Evolutionary conservation across 2,329 filamentous ascomycete genomes (phyloP).

Genomic region (Sporothrix brunneoviolacea): DNA sequence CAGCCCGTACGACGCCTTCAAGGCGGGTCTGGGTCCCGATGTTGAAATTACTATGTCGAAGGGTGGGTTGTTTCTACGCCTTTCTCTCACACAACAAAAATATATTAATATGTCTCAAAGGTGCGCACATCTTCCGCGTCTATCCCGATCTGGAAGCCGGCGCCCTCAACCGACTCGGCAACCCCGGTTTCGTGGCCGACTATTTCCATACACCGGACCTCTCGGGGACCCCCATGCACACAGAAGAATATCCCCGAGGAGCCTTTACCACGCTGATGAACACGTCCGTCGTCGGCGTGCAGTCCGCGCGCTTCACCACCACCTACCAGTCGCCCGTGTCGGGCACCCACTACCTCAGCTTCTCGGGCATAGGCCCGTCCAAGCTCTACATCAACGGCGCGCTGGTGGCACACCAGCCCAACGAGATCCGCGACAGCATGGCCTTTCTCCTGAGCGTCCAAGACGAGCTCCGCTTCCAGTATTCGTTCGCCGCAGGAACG

Average conservation of each 20-base stretch:
- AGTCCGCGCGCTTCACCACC: constrained; percentile 55
- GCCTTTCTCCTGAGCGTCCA: constrained; percentile 55
- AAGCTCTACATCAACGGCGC: constrained; percentile 57
- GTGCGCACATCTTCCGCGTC: constrained; percentile 50
- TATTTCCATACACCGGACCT: background rate
- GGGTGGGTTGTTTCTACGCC: too few species aligned
- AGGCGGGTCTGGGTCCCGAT: constrained; percentile 35
- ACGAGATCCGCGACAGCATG: constrained; percentile 52
- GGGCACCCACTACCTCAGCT: constrained; percentile 57
- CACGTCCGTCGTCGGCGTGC: constrained; percentile 38
- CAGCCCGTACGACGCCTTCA: constrained; percentile 66
- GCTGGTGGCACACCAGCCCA: constrained; percentile 60
- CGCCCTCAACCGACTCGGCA: background rate
- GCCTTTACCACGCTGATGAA: constrained; percentile 26
- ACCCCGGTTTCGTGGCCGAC: background rate
- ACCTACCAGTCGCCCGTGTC: constrained; percentile 54
- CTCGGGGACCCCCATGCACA: constrained; percentile 44
- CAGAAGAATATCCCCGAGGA: constrained; percentile 28
- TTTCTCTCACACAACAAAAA: too few species aligned
- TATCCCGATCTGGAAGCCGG: constrained; percentile 44
- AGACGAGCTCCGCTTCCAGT: constrained; percentile 44
- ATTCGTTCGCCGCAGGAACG: constrained; percentile 41
- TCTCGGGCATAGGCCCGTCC: constrained; percentile 60
- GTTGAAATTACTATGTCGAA: constrained; percentile 28
- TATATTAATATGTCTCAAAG: too few species aligned